Base-by-base conservation (phyloP, 768 basidiomycete genomes). In the Tephrocybe sp. region DNA sequence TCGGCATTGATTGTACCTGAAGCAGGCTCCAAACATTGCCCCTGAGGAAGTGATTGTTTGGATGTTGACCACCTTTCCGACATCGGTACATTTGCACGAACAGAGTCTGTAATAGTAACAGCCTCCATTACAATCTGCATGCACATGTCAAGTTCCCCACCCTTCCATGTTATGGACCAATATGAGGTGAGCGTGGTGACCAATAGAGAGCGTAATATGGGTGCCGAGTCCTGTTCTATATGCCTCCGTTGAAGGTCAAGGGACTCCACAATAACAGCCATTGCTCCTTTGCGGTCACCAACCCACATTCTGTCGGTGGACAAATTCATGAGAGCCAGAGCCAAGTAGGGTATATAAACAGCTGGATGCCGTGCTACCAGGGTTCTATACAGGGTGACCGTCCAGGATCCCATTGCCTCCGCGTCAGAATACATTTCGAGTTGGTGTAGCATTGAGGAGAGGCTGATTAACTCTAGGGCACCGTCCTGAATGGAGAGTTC, bases 341-440 rank as follows among this genome's bases (percentile, higher is more conserved):
- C 44, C 25, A 56, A 45, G 45, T 53, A 56, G 13, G 55, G 52
- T 29, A 41, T 37, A 29, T 53, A 56, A 12, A 50, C 39, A 15
- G 25, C 27, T 37, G 38, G 36, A 42, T 56, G 29, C 11, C 39
- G 43, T 15, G 47, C 27, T 15, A 42, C 46, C 22, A 56, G 16
- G 15, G 48, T 40, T 21, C 52, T 45, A 25, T 49, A 56, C 37
- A 56, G 44, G 15, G 49, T 49, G 22, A 44, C 55, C 10, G 55
- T 56, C 55, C 55, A 56, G 11, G 11, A 37, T 6, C 52, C 52
- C 33, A 56, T 56, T 1, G 45, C 41, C 27, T 46, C 39, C 19
- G 55, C 55, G 37, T 56, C 52, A 7, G 52, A 50, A 47, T 53
- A 49, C 55, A 56, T 56, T 24, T 54, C 52, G 10, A 56, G 52